Conservation (phyloP, 1,139 yeast genomes). For the Wickerhamiella infanticola region DNA sequence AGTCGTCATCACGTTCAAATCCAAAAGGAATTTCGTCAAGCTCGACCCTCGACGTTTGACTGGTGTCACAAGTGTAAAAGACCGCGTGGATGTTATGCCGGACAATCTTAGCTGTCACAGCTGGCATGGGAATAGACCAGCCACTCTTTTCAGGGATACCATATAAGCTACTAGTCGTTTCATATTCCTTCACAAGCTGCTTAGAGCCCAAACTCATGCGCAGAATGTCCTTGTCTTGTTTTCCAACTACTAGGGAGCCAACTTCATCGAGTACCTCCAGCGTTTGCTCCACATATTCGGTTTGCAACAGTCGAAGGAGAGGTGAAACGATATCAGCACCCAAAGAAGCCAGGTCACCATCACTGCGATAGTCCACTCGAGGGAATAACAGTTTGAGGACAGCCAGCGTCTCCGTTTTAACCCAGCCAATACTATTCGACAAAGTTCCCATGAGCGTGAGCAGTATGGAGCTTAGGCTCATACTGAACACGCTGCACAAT, state of each 20-base stretch:
- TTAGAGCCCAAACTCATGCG: constrained; percentile 83
- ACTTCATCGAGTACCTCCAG: constrained; percentile 81
- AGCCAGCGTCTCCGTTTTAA: constrained; percentile 64
- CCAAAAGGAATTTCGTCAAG: constrained; percentile 19
- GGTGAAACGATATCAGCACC: constrained; percentile 96
- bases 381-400: constrained; percentile 63
- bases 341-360: constrained; percentile 61
- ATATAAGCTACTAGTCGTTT: constrained; percentile 73
- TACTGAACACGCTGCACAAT: constrained; percentile 50
- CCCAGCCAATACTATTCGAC: constrained; percentile 64
- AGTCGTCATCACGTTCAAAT: constrained; percentile 44
- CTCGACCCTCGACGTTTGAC: constrained; percentile 10
- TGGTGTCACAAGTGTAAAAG: constrained; percentile 51
- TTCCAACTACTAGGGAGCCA: constrained; percentile 72
- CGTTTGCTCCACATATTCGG: constrained; percentile 81
- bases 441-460: constrained; percentile 64
- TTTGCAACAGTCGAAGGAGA: constrained; percentile 58
- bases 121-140: constrained; percentile 96
- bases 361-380: constrained; percentile 55
- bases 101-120: constrained; percentile 72
- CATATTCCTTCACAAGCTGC: constrained; percentile 64
- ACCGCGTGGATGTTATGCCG: constrained; percentile 92
- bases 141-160: constrained; percentile 97
- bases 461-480: constrained; percentile 56
- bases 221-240: constrained; percentile 77